Evolutionary conservation across 2,329 filamentous ascomycete species (phyloP).

Genomic region (Penicillium aurantiogriseum): DNA sequence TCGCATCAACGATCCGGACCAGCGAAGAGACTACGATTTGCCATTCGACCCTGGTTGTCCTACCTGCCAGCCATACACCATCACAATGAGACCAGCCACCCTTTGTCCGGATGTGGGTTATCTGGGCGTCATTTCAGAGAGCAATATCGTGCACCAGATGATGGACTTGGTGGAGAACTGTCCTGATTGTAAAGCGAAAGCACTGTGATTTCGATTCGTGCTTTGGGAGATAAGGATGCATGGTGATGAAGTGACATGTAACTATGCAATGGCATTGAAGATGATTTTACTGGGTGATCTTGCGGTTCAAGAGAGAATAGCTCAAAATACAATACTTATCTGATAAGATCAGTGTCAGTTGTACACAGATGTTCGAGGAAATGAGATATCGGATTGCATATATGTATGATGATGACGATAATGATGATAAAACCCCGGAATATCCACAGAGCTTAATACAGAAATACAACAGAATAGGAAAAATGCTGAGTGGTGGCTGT

Average conservation of each 20-base stretch:
- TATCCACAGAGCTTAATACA: conserved; percentile 1
- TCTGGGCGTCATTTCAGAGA: not conserved
- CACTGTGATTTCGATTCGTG: not conserved
- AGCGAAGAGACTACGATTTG: conserved; percentile 10
- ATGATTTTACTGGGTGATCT: not conserved
- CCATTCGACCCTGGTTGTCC: conserved; percentile 12
- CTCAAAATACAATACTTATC: not conserved
- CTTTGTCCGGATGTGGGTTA: not conserved
- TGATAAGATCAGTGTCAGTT: not conserved
- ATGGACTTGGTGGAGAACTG: conserved; percentile 11
- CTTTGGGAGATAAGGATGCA: not conserved
- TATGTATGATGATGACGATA: not conserved
- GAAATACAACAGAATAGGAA: not conserved
- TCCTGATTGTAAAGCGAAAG: conserved; percentile 1
- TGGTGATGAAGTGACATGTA: not conserved
- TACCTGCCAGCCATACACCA: conserved; percentile 9
- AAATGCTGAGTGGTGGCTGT: not conserved
- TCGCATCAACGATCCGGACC: conserved; percentile 31
- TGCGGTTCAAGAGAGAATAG: not conserved
- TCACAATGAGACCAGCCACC: not conserved
- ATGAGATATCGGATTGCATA: not conserved
- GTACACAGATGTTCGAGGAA: not conserved
- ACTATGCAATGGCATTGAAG: not conserved
- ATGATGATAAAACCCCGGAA: not conserved
- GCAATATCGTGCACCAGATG: conserved; percentile 16